Conservation (phyloP, 352 stramenopile species). For the Phytopythium montanum region DNA sequence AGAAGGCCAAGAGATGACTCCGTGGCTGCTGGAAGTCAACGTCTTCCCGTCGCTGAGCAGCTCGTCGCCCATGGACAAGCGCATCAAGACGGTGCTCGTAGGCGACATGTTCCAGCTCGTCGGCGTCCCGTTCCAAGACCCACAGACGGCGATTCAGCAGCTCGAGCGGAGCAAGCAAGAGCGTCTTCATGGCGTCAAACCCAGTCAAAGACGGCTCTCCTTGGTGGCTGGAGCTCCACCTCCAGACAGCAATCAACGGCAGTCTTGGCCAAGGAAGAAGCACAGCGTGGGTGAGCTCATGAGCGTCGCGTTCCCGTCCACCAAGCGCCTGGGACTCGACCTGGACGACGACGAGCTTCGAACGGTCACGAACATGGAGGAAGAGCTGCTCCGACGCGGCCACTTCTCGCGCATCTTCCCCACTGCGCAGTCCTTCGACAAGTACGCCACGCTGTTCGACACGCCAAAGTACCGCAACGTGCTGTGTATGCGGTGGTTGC, state of each 20-base stretch:
- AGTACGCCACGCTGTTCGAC: conserved; percentile 55
- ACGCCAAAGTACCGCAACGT: conserved; percentile 47
- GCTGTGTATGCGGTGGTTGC: conserved; percentile 58
- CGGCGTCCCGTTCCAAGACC: conserved; percentile 51
- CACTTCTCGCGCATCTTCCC: conserved; percentile 81
- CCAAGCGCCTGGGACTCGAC: conserved; percentile 20
- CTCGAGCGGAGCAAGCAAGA: conserved; percentile 44
- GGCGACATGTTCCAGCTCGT: conserved; percentile 85
- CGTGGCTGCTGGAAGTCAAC: conserved; percentile 91
- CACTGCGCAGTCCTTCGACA: conserved; percentile 42
- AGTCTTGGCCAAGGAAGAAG: conserved; percentile 10
- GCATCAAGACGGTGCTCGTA: conserved; percentile 88
- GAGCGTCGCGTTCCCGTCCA: conserved; percentile 10
- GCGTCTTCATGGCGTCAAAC: conserved; percentile 39
- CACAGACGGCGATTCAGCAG: conserved; percentile 24
- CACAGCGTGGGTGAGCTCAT: conserved; percentile 35
- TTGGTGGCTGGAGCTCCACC: not conserved
- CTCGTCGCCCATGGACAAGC: conserved; percentile 82
- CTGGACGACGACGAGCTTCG: conserved; percentile 53
- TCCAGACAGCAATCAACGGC: not conserved
- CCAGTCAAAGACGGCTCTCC: conserved; percentile 1
- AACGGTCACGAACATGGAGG: conserved; percentile 55
- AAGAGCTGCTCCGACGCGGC: conserved; percentile 52
- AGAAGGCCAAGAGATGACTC: conserved; percentile 62
- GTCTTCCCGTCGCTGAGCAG: conserved; percentile 87